Evolutionary conservation across 2,329 filamentous ascomycete genomes (phyloP), one percentile per base, ranked within the genome.

Genomic region (Byssochlamys sp.): DNA sequence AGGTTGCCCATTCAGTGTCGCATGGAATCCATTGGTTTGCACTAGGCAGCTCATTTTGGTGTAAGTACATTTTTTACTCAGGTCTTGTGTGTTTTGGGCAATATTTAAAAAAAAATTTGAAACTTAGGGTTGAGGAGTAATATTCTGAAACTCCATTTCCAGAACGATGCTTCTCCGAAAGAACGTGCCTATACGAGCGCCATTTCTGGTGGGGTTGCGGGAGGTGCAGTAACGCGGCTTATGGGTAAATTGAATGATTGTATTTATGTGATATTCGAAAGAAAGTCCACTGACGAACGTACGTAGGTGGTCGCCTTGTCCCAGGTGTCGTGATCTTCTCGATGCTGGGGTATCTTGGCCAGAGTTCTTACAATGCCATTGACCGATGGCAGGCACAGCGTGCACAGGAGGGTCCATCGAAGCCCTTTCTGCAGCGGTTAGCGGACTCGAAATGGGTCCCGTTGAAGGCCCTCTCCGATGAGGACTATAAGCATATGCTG

Each of bases 1-100:
- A 82, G 3, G 70, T 84, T 2, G 73, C 92, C 5, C 92, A 90
- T 73, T 86, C 89, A 0, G 64, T 87, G 11, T 81, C 86, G 39
- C 85, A 87, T 25, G 88, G 89, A 19, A 77, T 89, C 48, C 90
- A 95, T 74, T 96, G 89, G 83, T 90, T 90, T 72, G 80, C 83
- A 49, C 80, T 95, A 45, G 90, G 90, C 35, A 84, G 82, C 52
- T 88, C 84, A 14, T 96, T 86, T 69, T 92, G 86, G 80, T 86
- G 87, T 85, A 77, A 67, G 83, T 73, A 49, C 14, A 25, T 28
- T 28, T n/a, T 54, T 53, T 19, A 28, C 14, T 27, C 24, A 27
- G 45, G 39, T 10, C 7, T 31, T 31, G 27, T n/a, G 27, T 7
- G 19, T 48, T 33, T 10, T 35, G 27, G 39, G 14, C 57, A n/a